Base-by-base conservation (phyloP, 305 asterid genomes). In the Solanum hybrid region DNA sequence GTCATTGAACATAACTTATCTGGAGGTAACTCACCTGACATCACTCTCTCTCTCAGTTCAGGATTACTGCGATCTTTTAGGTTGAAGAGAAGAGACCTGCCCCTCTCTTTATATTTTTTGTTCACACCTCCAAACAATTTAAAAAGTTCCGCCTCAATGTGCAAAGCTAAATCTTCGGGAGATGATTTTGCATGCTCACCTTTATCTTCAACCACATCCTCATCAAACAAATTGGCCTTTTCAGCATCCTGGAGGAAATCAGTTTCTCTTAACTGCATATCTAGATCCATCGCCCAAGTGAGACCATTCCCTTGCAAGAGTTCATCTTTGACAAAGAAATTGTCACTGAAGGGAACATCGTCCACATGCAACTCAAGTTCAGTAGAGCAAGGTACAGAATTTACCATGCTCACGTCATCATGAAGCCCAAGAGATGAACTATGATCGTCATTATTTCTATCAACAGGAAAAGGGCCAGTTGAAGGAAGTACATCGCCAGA, bases 271-370 rank as follows among this genome's bases (percentile, higher is more conserved):
- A 92, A 92, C 88, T 89, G 96, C 90, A 93, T 91, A 89, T 95
- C 98, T 90, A 96, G 91, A 88, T 96, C 98, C 91, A 95, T 94
- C 29, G 97, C 99, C 99, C 99, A 98, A 80, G 98, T 95, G 90
- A 98, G 99, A 89, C 99, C 99, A 92, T 98, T 95, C 65, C 99
- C 99, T 93, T 96, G 99, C 94, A 98, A 92, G 80, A 98, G 99
- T 86, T 98, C 99, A 88, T 98, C 99, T 92, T 96, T 96, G 79
- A 91, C 95, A 88, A 96, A 98, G 90, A 98, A 96, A 91, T 89
- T 95, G 91, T 97, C 97, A 22, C 96, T 93, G 91, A 95, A 97
- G 12, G 98, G 87, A 82, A 91, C 95, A 87, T 95, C 98, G 12
- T 93, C 98, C 89, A 94, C 98, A 17, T 96, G 95, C 87, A 98